These are phyloP conservation scores for Alectoria sarmentosa DNA, from an alignment of 495 filamentous ascomycete species.

Conservation along the genomic window DNA sequence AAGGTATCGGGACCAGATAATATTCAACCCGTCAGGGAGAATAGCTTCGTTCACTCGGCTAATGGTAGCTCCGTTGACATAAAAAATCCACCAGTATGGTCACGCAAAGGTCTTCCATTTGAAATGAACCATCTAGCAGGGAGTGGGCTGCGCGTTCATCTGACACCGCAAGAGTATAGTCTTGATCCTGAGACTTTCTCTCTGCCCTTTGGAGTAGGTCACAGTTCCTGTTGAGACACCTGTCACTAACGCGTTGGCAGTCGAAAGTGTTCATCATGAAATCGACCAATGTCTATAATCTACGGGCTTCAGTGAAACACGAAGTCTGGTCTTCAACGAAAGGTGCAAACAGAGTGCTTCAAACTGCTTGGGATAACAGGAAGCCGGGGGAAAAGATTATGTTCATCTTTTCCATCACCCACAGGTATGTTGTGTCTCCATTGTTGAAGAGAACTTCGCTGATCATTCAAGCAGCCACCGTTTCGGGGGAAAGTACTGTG, in stretches of 20 bases:
- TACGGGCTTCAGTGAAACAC: constrained; percentile 17
- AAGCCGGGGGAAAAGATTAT: constrained; percentile 16
- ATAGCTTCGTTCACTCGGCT: not conserved
- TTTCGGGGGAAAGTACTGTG: constrained; percentile 18
- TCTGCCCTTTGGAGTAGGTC: constrained; percentile 21
- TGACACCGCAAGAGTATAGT: not conserved
- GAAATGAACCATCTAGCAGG: not conserved
- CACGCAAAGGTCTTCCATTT: constrained; percentile 19
- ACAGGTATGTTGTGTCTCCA: constrained; percentile 6
- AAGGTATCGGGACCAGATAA: not conserved
- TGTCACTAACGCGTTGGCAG: constrained; percentile 6
- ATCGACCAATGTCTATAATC: constrained; percentile 11
- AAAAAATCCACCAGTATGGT: constrained; percentile 15
- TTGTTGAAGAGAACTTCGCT: not conserved
- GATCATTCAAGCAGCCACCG: constrained; percentile 9
- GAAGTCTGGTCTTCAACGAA: constrained; percentile 22
- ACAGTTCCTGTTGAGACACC: not conserved
- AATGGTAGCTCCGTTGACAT: not conserved
- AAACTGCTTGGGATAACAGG: constrained; percentile 22
- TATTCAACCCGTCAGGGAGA: not conserved
- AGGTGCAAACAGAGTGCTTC: constrained; percentile 23
- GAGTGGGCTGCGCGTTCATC: not conserved
- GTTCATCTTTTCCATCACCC: constrained; percentile 22
- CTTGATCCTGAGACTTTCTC: constrained; percentile 18
- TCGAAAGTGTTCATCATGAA: constrained; percentile 25